Conservation (phyloP, 176 grass and related monocot genomes). For the Avena atlantica region DNA sequence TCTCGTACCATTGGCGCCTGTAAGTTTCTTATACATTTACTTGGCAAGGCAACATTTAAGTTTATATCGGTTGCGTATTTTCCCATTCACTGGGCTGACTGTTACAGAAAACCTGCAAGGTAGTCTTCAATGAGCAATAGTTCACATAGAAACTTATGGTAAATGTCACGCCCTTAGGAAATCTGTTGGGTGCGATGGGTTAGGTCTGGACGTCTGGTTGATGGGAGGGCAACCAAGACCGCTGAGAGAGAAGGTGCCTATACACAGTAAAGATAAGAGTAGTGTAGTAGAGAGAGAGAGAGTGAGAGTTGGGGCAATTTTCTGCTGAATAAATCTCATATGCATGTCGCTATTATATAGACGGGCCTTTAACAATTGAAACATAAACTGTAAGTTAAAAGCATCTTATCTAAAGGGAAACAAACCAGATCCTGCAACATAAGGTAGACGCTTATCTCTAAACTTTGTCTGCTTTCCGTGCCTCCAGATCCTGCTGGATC, state of each 20-base stretch:
- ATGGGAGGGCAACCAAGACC: background rate
- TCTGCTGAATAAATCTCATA: background rate
- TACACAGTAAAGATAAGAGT: background rate
- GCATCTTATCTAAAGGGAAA: background rate
- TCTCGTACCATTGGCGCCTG: slow-evolving; percentile 93
- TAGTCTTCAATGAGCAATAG: slow-evolving; percentile 17
- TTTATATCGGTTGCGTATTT: slow-evolving; percentile 29
- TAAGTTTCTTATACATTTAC: slow-evolving; percentile 58
- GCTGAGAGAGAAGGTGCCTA: background rate
- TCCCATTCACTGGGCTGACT: background rate
- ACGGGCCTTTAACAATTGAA: background rate
- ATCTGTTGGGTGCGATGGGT: background rate
- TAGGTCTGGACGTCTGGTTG: background rate
- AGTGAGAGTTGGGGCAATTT: background rate
- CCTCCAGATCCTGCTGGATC: background rate
- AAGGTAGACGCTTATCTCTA: background rate
- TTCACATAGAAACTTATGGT: background rate
- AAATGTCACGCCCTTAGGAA: background rate
- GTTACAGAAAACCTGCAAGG: background rate
- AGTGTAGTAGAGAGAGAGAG: background rate
- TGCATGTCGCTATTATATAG: background rate
- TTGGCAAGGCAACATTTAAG: slow-evolving; percentile 33
- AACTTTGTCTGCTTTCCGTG: background rate
- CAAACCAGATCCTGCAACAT: background rate
- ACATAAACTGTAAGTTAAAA: background rate